A percentile compares a stretch with the other conserved stretches of the same genome.
Conservation (phyloP, 306 rosid genomes). For the Inga leiocalycina region DNA sequence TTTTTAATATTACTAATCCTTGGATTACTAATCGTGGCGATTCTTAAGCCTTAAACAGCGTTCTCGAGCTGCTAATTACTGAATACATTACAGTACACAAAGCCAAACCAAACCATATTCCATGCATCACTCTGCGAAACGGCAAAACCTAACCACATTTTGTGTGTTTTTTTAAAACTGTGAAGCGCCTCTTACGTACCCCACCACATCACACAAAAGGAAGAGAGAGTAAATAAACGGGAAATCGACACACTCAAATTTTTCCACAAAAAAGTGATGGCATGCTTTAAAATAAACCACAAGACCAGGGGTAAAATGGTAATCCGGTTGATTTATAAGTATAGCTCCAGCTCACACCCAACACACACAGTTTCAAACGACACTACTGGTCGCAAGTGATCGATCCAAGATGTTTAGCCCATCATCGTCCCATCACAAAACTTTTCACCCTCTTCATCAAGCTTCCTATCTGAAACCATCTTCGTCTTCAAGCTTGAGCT, state of each 20-base stretch:
- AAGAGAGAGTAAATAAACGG: conserved; percentile 14
- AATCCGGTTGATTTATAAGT: conserved; percentile 32
- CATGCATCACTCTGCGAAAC: conserved; percentile 23
- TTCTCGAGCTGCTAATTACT: conserved; percentile 43
- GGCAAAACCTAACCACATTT: background rate
- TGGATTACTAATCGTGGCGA: conserved; percentile 54
- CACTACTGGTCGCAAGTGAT: background rate
- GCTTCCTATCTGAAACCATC: conserved; percentile 46
- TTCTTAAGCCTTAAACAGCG: conserved; percentile 64
- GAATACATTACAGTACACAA: background rate
- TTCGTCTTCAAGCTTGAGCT: conserved; percentile 49
- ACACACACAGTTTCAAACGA: background rate
- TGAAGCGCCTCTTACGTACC: conserved; percentile 41
- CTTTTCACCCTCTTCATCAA: conserved; percentile 54
- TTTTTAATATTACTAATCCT: background rate
- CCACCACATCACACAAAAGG: conserved; percentile 34
- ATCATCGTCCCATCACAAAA: conserved; percentile 46
- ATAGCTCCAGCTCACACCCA: background rate
- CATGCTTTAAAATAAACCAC: conserved; percentile 49
- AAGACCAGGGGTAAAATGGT: conserved; percentile 58
- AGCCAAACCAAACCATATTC: background rate
- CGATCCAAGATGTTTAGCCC: conserved; percentile 52
- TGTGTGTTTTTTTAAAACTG: conserved; percentile 26
- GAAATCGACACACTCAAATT: conserved; percentile 1
- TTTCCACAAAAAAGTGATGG: conserved; percentile 47